These are phyloP conservation scores for Thymus quinquecostatus DNA, from an alignment of 257 asterid genomes.

Conservation along the genomic window DNA sequence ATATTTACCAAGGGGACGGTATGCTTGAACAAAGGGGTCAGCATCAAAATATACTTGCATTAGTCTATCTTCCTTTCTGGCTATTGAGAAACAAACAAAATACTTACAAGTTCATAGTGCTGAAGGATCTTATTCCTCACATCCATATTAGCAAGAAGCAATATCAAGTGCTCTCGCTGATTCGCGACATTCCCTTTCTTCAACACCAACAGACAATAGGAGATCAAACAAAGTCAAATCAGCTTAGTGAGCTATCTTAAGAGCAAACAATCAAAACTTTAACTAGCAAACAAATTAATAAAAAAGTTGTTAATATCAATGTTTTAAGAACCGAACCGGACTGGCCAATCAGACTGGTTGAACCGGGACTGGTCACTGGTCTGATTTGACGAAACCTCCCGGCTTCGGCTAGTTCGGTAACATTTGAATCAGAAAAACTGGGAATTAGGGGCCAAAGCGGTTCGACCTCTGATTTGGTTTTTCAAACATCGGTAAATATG, in stretches of 20 bases:
- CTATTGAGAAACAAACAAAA: constrained; percentile 26
- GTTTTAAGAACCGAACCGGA: too few species aligned
- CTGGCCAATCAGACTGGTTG: too few species aligned
- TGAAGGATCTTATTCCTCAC: constrained; percentile 65
- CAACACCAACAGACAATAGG: constrained; percentile 43
- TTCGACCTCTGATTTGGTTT: too few species aligned
- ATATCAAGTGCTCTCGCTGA: constrained; percentile 95
- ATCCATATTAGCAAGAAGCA: constrained; percentile 94
- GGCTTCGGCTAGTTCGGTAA: too few species aligned
- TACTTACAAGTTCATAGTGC: constrained; percentile 59
- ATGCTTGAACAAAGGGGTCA: constrained; percentile 23
- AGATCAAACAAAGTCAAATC: constrained; percentile 34
- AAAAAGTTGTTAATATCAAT: not conserved
- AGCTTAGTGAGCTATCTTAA: constrained; percentile 33
- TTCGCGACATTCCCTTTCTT: constrained; percentile 98
- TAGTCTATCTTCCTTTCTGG: constrained; percentile 19
- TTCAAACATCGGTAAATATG: constrained; percentile 6
- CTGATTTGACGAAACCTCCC: too few species aligned
- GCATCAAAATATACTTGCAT: constrained; percentile 5
- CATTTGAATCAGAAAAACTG: too few species aligned
- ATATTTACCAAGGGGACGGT: constrained; percentile 20
- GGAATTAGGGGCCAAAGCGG: too few species aligned
- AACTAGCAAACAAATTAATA: not conserved
- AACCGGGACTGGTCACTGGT: too few species aligned
- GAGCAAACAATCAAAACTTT: constrained; percentile 22